Evolutionary conservation across 441 rosid genomes (phyloP).

Genomic region (Flueggea neowawraea): DNA sequence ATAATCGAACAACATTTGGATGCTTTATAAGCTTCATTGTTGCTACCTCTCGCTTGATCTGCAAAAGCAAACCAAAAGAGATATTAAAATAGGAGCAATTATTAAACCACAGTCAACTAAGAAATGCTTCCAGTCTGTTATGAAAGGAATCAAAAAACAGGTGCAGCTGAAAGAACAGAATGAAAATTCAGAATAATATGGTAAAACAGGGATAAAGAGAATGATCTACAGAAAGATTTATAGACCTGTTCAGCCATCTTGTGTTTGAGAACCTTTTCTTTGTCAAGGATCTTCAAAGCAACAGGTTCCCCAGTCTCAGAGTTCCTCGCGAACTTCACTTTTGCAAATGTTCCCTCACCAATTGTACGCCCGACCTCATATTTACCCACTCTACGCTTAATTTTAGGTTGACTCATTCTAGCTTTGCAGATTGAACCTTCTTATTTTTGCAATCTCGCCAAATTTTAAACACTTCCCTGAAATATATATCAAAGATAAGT

Average conservation of each 20-base stretch:
- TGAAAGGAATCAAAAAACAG: not conserved
- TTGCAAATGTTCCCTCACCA: conserved; percentile 97
- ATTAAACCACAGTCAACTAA: too few species aligned
- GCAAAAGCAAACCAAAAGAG: conserved; percentile 14
- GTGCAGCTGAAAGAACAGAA: conserved; percentile 1
- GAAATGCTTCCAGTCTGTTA: not conserved
- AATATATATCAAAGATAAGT: too few species aligned
- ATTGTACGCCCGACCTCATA: conserved; percentile 96
- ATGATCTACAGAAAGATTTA: not conserved
- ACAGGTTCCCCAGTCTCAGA: conserved; percentile 82
- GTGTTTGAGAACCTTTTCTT: conserved; percentile 94
- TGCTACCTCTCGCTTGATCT: conserved; percentile 87
- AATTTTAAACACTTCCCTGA: conserved; percentile 20
- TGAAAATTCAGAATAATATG: not conserved
- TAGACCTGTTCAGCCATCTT: conserved; percentile 96
- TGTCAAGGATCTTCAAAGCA: conserved; percentile 95
- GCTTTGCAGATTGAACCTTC: conserved; percentile 20
- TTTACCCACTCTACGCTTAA: conserved; percentile 83
- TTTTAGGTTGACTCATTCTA: conserved; percentile 75
- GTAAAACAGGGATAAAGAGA: not conserved
- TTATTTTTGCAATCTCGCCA: conserved; percentile 3
- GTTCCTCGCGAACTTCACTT: conserved; percentile 91
- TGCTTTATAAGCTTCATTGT: conserved; percentile 93
- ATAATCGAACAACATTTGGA: conserved; percentile 82
- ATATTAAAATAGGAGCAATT: not conserved